A percentile compares a stretch with the other conserved stretches of the same genome.
phyloP scores from a whole-genome alignment of 176 grass and related monocot genomes.

The Lolium perenne region DNA sequence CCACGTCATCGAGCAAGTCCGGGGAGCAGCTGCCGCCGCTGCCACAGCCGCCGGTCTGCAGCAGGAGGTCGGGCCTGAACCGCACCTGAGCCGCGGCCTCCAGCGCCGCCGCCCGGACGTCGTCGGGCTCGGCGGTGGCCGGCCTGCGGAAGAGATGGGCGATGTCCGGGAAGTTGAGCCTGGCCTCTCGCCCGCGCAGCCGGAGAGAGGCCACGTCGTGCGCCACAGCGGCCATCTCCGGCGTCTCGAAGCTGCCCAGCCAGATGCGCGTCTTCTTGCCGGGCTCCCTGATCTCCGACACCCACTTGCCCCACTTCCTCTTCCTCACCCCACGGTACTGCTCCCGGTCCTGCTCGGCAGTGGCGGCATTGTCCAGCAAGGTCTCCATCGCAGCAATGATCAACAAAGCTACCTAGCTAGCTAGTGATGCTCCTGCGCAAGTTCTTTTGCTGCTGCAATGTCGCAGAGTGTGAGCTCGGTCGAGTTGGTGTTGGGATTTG shows the following conservation, averaged over 20 bases:
- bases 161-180: conserved; percentile 78
- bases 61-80: conserved; percentile 48
- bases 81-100: conserved; percentile 69
- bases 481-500: conserved; percentile 39
- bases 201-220: conserved; percentile 84
- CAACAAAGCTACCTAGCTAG: not conserved
- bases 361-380: not conserved
- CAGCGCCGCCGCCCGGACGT: conserved; percentile 81
- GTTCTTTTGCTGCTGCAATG: not conserved
- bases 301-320: conserved; percentile 97
- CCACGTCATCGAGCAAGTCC: conserved; percentile 20
- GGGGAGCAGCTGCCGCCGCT: not conserved
- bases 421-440: too few relatives aligned
- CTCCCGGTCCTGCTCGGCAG: not conserved
- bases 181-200: conserved; percentile 66
- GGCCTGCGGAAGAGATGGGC: conserved; percentile 67
- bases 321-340: conserved; percentile 87
- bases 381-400: conserved; percentile 25
- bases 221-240: conserved; percentile 92
- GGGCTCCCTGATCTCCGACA: conserved; percentile 96
- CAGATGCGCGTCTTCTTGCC: conserved; percentile 98
- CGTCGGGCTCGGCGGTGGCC: conserved; percentile 64
- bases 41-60: conserved; percentile 18
- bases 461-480: not conserved
- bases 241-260: conserved; percentile 94